These are phyloP conservation scores for Symbiodinium pilosum DNA, from an alignment of 73 alveolate species.

Conservation along the genomic window DNA sequence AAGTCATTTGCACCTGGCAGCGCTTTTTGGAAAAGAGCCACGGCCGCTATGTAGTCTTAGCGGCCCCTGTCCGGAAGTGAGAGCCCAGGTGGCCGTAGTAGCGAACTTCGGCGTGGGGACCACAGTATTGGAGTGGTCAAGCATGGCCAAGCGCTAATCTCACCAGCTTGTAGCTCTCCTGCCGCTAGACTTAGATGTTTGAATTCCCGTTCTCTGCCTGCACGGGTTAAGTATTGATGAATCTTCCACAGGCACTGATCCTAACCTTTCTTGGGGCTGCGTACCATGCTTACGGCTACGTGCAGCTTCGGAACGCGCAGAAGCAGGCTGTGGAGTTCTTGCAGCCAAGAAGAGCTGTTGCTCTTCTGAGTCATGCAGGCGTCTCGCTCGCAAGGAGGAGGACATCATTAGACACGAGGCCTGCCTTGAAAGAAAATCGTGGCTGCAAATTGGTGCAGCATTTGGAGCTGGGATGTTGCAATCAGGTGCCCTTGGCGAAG, in stretches of 20 bases:
- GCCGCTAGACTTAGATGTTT: not conserved
- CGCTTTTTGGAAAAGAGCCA: no score
- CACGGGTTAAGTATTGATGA: no score
- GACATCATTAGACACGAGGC: not conserved
- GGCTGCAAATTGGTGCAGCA: no score
- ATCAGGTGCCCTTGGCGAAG: no score
- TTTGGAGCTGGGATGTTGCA: no score
- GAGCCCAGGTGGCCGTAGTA: slow-evolving; percentile 32
- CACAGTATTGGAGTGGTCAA: no score
- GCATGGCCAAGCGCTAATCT: not conserved
- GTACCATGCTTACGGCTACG: slow-evolving; percentile 83
- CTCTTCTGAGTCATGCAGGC: not conserved
- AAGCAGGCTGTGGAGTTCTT: slow-evolving; percentile 22
- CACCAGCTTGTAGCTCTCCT: not conserved
- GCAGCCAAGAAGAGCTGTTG: no score
- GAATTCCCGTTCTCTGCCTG: not conserved
- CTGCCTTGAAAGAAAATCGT: no score
- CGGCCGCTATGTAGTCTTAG: no score
- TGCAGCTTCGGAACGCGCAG: slow-evolving; percentile 61
- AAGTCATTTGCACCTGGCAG: no score
- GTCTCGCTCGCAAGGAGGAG: slow-evolving; percentile 7
- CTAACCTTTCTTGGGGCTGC: slow-evolving; percentile 86
- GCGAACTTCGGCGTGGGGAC: slow-evolving; percentile 49
- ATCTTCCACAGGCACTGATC: slow-evolving; percentile 69
- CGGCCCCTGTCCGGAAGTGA: no score